phyloP scores from a whole-genome alignment of 257 asterid species.

The Rauvolfia tetraphylla region DNA sequence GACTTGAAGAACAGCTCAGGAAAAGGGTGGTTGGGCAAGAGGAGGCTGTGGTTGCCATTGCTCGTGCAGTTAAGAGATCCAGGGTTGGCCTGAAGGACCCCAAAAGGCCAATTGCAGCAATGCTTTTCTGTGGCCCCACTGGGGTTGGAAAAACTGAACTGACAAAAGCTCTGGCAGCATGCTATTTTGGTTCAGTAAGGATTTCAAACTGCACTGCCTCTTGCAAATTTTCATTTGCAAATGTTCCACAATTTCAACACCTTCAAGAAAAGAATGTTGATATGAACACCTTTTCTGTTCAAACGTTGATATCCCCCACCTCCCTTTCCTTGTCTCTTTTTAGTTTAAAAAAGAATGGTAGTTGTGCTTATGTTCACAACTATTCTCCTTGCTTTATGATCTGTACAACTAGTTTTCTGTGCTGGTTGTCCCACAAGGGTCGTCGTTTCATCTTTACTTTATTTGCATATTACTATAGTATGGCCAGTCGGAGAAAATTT shows the following conservation, averaged over 20 bases:
- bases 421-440: not conserved
- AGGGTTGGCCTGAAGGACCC: constrained; percentile 95
- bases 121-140: constrained; percentile 99
- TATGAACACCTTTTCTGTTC: too few species aligned
- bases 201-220: constrained; percentile 15
- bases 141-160: constrained; percentile 99
- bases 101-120: constrained; percentile 90
- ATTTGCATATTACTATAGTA: not conserved
- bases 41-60: constrained; percentile 87
- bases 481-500: not conserved
- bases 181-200: constrained; percentile 92
- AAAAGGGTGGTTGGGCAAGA: constrained; percentile 97
- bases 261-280: not conserved
- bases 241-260: not conserved
- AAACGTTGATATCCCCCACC: not conserved
- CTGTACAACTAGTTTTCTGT: not conserved
- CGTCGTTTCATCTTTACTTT: not conserved
- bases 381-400: not conserved
- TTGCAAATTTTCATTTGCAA: not conserved
- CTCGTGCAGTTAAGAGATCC: constrained; percentile 95
- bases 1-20: constrained; percentile 82
- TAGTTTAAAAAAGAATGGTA: not conserved
- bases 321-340: not conserved
- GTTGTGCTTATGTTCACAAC: not conserved
- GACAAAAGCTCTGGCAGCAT: constrained; percentile 87